These are phyloP conservation scores for Cercospora brassicicola DNA, from an alignment of 2,329 filamentous ascomycete genomes.

Conservation along the genomic window DNA sequence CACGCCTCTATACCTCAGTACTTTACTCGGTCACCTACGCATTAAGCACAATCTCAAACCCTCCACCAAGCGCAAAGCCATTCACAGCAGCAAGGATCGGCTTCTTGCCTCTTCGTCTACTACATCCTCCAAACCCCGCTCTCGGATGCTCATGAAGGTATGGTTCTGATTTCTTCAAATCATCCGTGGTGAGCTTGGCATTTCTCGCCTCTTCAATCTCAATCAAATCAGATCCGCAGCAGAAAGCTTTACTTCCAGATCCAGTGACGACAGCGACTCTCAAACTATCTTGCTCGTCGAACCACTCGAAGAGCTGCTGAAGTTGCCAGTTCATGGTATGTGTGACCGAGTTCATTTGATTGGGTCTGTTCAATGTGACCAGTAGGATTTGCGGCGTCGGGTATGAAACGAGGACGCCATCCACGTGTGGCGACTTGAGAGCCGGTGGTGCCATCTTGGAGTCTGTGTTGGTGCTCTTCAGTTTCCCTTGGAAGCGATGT, in stretches of 20 bases:
- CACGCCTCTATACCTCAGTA: not conserved
- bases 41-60: conserved; percentile 57
- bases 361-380: conserved; percentile 53
- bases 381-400: conserved; percentile 51
- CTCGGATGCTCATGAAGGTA: conserved; percentile 27
- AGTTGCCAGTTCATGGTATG: conserved; percentile 50
- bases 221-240: conserved; percentile 57
- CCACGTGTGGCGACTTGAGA: conserved; percentile 19
- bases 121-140: conserved; percentile 56
- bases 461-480: not conserved
- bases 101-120: conserved; percentile 57
- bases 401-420: conserved; percentile 41
- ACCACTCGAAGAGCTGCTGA: conserved; percentile 54
- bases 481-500: not conserved
- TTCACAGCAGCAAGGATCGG: conserved; percentile 60
- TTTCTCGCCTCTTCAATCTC: conserved; percentile 40
- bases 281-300: conserved; percentile 43
- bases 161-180: conserved; percentile 20
- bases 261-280: conserved; percentile 49
- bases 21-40: conserved; percentile 44
- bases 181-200: conserved; percentile 15
- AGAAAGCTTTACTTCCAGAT: conserved; percentile 55
- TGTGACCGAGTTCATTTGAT: conserved; percentile 50
- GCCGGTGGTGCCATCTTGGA: not conserved
- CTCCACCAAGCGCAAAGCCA: conserved; percentile 57